A percentile compares a stretch with the other conserved stretches of the same genome.
phyloP scores from a whole-genome alignment of 345 rosid species.

The Cardamine resedifolia region DNA sequence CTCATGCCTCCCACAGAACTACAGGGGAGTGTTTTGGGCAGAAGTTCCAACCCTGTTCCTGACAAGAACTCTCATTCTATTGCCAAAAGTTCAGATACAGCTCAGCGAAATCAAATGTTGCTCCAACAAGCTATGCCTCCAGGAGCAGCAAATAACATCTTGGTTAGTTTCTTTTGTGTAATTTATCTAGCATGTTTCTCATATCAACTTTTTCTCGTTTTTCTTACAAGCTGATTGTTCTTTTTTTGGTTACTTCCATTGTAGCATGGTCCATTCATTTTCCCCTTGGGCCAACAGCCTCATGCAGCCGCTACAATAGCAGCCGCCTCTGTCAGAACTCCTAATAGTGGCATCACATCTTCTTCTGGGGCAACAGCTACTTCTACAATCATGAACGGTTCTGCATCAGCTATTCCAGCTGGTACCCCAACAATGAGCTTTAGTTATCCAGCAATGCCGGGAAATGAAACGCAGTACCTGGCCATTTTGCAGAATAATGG shows the following conservation, averaged over 20 bases:
- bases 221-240: not conserved
- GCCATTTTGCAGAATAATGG: slow-evolving; percentile 84
- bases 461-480: slow-evolving; percentile 84
- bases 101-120: slow-evolving; percentile 80
- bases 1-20: slow-evolving; percentile 72
- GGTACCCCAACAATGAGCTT: slow-evolving; percentile 76
- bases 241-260: slow-evolving; percentile 26
- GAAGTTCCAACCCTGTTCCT: slow-evolving; percentile 48
- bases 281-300: slow-evolving; percentile 90
- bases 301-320: slow-evolving; percentile 69
- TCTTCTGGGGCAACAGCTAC: slow-evolving; percentile 44
- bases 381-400: slow-evolving; percentile 50
- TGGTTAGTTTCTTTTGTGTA: slow-evolving; percentile 50
- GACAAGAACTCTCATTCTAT: slow-evolving; percentile 63
- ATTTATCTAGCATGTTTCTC: not conserved
- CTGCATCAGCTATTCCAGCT: slow-evolving; percentile 58
- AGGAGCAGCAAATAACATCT: slow-evolving; percentile 66
- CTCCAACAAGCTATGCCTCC: slow-evolving; percentile 82
- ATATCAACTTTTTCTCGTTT: not conserved
- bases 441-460: slow-evolving; percentile 75
- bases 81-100: slow-evolving; percentile 53
- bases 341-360: slow-evolving; percentile 46
- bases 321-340: slow-evolving; percentile 64
- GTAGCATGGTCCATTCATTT: slow-evolving; percentile 81
- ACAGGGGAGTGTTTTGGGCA: slow-evolving; percentile 53